Evolutionary conservation across 2,329 filamentous ascomycete genomes (phyloP), one percentile per base, ranked within the genome.

Genomic region (Bipolaris oryzae): DNA sequence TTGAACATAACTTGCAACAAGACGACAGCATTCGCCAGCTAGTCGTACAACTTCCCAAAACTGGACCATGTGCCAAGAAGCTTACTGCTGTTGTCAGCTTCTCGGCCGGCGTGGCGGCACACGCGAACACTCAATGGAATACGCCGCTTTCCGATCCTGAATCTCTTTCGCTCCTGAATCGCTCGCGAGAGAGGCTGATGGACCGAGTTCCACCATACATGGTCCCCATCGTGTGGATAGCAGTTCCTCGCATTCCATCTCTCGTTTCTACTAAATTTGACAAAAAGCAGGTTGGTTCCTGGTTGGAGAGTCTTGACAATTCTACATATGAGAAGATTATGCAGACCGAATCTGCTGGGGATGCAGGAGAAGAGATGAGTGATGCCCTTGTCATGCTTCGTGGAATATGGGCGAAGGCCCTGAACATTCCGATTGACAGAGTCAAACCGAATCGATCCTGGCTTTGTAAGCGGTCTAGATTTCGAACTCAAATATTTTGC

Each of bases 21-120:
- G 62, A 72, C 38, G 28, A 61, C 18, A 50, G 28, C 9, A 56
- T 80, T 11, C 74, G 70, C 33, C 74, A 80, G 56, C 75, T 74
- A 3, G 72, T 81, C 45, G 79, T 81, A 3, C 69, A 78, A 15
- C 64, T 82, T 55, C 77, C 78, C 3, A 78, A 79, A 57, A 48
- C 49, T 15, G 78, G 79, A 1, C 75, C 69, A 2, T 71, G 74
- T n/a, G 75, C 78, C 53, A 72, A 77, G 53, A 78, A 76, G n/a
- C 74, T 82, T n/a, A 75, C 78, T 6, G 74, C 79, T 10, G 75
- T 83, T 2, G 58, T 81, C 51, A 76, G 76, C 21, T 63, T 80
- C 21, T 71, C 75, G 20, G 64, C 59, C 7, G 55, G 70, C 10
- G 13, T 37, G 13, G 47, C 55, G 1, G 54, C 65, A 0, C 64